A percentile compares a stretch with the other conserved stretches of the same genome.
Evolutionary conservation across 495 filamentous ascomycete species (phyloP).

Genomic region (Lentithecium fluviatile): DNA sequence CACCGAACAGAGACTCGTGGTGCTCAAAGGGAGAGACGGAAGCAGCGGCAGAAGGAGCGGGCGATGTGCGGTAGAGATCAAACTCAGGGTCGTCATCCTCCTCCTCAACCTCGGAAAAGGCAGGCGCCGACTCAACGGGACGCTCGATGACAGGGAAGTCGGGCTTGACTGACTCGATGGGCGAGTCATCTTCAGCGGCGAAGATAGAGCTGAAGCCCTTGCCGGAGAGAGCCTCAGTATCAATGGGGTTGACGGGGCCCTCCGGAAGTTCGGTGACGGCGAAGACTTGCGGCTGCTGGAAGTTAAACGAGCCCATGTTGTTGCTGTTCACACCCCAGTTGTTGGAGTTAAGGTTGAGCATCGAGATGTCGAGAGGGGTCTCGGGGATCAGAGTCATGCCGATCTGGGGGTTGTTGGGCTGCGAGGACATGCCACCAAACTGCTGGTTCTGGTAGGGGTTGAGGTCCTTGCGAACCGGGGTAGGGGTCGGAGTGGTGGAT

Average conservation of each 20-base stretch:
- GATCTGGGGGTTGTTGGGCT: constrained; percentile 49
- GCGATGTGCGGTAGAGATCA: constrained; percentile 56
- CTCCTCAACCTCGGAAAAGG: constrained; percentile 48
- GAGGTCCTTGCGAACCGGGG: constrained; percentile 28
- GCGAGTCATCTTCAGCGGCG: constrained; percentile 30
- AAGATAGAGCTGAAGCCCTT: constrained; percentile 55
- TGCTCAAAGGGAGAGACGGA: constrained; percentile 34
- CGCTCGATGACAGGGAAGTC: constrained; percentile 35
- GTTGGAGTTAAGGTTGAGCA: constrained; percentile 55
- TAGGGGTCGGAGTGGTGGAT: constrained; percentile 34
- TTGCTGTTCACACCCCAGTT: constrained; percentile 53
- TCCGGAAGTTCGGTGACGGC: constrained; percentile 74
- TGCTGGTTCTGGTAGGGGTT: constrained; percentile 56
- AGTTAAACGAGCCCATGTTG: constrained; percentile 52
- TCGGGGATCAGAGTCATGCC: constrained; percentile 76
- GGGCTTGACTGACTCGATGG: constrained; percentile 31
- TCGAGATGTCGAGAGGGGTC: constrained; percentile 63
- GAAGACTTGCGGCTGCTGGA: constrained; percentile 73
- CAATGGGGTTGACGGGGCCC: constrained; percentile 57
- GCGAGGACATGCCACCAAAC: constrained; percentile 54
- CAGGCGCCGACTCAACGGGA: constrained; percentile 18
- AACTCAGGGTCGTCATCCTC: constrained; percentile 64
- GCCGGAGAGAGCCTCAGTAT: constrained; percentile 62
- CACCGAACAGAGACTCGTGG: constrained; percentile 51
- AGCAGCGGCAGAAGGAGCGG: constrained; percentile 35